A percentile compares a stretch with the other conserved stretches of the same genome.
These are phyloP conservation scores for Cryphonectria naterciae DNA, from an alignment of 2,329 filamentous ascomycete species.

Conservation along the genomic window DNA sequence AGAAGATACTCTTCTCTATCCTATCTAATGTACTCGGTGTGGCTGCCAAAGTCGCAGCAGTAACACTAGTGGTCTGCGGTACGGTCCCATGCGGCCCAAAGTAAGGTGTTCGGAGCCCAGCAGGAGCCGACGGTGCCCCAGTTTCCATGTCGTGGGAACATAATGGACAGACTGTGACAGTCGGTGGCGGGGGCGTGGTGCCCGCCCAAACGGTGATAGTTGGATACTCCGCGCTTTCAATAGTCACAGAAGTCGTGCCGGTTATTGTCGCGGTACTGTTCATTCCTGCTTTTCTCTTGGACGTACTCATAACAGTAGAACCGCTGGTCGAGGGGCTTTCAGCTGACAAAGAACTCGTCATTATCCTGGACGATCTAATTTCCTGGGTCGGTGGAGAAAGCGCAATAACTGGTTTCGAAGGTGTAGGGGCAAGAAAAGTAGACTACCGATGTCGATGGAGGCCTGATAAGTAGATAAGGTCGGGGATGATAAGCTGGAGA, in stretches of 20 bases:
- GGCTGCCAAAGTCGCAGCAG: background rate
- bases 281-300: background rate
- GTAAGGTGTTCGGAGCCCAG: slow-evolving; percentile 3
- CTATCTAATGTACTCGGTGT: background rate
- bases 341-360: background rate
- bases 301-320: background rate
- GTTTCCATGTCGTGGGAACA: background rate
- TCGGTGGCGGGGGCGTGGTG: background rate
- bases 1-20: background rate
- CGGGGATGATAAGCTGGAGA: background rate
- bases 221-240: slow-evolving; percentile 6
- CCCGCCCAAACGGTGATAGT: slow-evolving; percentile 7
- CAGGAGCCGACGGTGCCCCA: slow-evolving; percentile 7
- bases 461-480: background rate
- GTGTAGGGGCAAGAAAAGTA: background rate
- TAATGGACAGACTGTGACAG: background rate
- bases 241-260: background rate
- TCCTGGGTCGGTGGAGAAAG: background rate
- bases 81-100: background rate
- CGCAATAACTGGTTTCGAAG: background rate
- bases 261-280: too few relatives aligned
- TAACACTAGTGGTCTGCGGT: background rate
- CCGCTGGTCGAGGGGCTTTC: background rate
- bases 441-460: background rate
- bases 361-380: background rate